phyloP scores from a whole-genome alignment of 306 rosid species.

The Vigna trinervia region DNA sequence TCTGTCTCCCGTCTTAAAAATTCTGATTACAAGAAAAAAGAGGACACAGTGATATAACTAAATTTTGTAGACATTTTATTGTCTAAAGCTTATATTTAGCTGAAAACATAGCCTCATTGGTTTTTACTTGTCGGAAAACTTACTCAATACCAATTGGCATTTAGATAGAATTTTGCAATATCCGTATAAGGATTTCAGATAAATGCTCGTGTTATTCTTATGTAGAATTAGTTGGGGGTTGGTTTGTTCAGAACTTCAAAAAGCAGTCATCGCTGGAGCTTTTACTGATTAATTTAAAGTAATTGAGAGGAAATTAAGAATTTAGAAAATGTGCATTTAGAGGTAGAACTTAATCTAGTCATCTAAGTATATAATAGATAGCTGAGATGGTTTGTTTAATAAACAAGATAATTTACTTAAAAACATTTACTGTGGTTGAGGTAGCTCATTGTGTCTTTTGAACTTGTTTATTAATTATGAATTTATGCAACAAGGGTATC shows the following conservation, averaged over 20 bases:
- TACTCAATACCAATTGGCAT: no score
- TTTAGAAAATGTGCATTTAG: not conserved
- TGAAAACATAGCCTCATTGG: not conserved
- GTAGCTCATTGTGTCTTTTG: not conserved
- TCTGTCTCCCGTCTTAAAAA: not conserved
- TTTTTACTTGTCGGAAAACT: not conserved
- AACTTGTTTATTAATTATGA: not conserved
- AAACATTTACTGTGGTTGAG: not conserved
- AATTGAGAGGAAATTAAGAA: not conserved
- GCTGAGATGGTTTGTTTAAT: not conserved
- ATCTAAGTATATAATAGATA: not conserved
- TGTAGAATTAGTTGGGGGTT: not conserved
- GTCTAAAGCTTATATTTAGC: not conserved
- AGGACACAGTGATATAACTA: not conserved
- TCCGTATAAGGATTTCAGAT: slow-evolving; percentile 1
- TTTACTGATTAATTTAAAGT: slow-evolving; percentile 3
- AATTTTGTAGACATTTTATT: not conserved
- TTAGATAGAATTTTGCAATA: not conserved
- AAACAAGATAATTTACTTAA: not conserved
- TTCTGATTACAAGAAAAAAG: not conserved
- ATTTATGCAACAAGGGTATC: not conserved
- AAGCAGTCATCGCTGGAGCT: not conserved
- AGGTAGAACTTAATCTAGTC: not conserved
- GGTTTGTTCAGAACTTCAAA: not conserved
- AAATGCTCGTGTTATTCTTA: not conserved